Evolutionary conservation across 2,329 filamentous ascomycete genomes (phyloP).

Genomic region (Nothophoma quercina): DNA sequence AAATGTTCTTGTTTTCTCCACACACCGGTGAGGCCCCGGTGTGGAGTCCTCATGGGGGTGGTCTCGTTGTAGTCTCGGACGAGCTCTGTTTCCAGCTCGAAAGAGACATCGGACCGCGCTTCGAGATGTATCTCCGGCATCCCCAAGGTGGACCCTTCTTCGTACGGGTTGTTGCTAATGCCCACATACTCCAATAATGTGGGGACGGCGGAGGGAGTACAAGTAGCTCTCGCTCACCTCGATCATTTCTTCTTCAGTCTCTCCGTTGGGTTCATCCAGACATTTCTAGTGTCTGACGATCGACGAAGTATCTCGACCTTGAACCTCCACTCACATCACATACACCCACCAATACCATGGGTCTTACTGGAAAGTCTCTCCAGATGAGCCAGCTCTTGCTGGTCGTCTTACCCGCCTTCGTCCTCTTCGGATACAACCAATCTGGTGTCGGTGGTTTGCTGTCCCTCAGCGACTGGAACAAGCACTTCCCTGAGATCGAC

Average conservation of each 20-base stretch:
- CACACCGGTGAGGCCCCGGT: constrained; percentile 20
- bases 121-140: constrained; percentile 7
- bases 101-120: constrained; percentile 5
- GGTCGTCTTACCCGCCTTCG: constrained; percentile 53
- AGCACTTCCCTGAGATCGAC: constrained; percentile 60
- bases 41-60: constrained; percentile 15
- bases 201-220: constrained; percentile 27
- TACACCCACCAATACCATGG: constrained; percentile 18
- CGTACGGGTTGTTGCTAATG: constrained; percentile 8
- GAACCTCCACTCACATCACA: background rate
- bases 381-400: constrained; percentile 46
- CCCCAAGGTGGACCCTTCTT: constrained; percentile 14
- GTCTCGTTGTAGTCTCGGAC: constrained; percentile 8
- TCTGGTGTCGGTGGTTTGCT: constrained; percentile 59
- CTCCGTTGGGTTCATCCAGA: constrained; percentile 13
- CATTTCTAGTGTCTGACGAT: constrained; percentile 11
- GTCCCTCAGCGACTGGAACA: constrained; percentile 49
- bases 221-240: constrained; percentile 24
- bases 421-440: constrained; percentile 63
- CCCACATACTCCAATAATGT: constrained; percentile 31
- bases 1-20: constrained; percentile 19
- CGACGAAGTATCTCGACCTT: constrained; percentile 13
- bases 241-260: constrained; percentile 10
- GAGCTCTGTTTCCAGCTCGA: constrained; percentile 6
- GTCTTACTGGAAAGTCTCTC: constrained; percentile 35